Evolutionary conservation across 2,329 filamentous ascomycete species (phyloP), one percentile per base, ranked within the genome.

Genomic region (Scedosporium apiospermum): DNA sequence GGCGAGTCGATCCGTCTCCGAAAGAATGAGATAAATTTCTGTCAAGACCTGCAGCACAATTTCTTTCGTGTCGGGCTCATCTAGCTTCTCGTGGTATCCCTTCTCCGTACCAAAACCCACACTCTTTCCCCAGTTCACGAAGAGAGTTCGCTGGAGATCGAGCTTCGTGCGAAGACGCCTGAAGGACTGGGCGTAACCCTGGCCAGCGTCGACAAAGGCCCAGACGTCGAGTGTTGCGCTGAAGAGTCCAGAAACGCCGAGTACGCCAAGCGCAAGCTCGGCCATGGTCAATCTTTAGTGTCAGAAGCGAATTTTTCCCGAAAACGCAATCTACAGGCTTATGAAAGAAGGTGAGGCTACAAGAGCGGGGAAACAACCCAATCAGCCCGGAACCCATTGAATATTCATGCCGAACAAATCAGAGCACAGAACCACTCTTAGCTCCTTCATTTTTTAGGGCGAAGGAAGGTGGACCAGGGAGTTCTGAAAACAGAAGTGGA

Each of bases 151-250:
- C 27, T 63, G 62, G 46, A 42, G 49, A 26, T 63, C 62, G n/a
- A 63, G 57, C 21, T 58, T 44, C 16, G 57, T 61, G 12, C 51
- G 41, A 4, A 63, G 44, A 49, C 59, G 51, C 27, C 10, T 60
- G 49, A 60, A 61, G 18, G 34, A 42, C 26, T 42, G n/a, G 7
- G 57, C 62, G 18, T 57, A 27, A 9, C 10, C 44, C 27, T 41
- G 58, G 12, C 57, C 62, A 14, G 62, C 62, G 46, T 63, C 62
- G 62, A 63, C 62, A 49, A 63, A 60, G 27, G 59, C 38, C 62
- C 62, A 63, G 27, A 42, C 44, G 16, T 63, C 62, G 2, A 63
- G 49, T 16, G 58, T 38, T 7, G 49, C 42, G n/a, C 59, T 63
- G 62, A 63, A 63, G 1, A 63, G 58, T 57, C 62, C 46, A 1